Conservation (phyloP, 352 stramenopile genomes). For the Globisporangium polare region DNA sequence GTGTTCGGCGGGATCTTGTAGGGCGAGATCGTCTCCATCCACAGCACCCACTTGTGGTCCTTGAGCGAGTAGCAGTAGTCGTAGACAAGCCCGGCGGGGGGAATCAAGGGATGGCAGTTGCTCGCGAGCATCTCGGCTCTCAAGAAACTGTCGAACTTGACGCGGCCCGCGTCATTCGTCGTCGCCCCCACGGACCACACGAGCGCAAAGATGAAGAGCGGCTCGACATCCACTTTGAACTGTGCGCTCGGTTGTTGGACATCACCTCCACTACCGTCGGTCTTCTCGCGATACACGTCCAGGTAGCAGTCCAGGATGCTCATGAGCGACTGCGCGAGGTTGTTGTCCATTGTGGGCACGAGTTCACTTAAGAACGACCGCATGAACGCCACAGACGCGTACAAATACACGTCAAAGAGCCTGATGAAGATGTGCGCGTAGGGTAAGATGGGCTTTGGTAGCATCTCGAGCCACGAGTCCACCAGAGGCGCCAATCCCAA, state of each 20-base stretch:
- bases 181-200: slow-evolving; percentile 92
- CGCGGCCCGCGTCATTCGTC: slow-evolving; percentile 81
- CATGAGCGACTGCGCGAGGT: slow-evolving; percentile 89
- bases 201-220: slow-evolving; percentile 91
- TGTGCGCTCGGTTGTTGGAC: slow-evolving; percentile 41
- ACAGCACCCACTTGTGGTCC: slow-evolving; percentile 88
- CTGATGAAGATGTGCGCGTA: slow-evolving; percentile 49
- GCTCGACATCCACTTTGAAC: slow-evolving; percentile 79
- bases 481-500: slow-evolving; percentile 87
- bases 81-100: slow-evolving; percentile 73
- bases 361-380: slow-evolving; percentile 85
- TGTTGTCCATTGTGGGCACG: slow-evolving; percentile 93
- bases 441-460: slow-evolving; percentile 36
- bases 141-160: slow-evolving; percentile 89
- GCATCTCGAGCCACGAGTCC: slow-evolving; percentile 86
- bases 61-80: slow-evolving; percentile 90
- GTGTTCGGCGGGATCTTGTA: slow-evolving; percentile 75
- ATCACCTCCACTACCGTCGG: slow-evolving; percentile 34
- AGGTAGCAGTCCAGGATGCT: slow-evolving; percentile 91
- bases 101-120: slow-evolving; percentile 53
- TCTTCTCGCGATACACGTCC: slow-evolving; percentile 60
- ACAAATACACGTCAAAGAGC: slow-evolving; percentile 91
- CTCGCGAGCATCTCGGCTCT: slow-evolving; percentile 78
- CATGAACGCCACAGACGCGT: slow-evolving; percentile 83
- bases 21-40: slow-evolving; percentile 90